phyloP scores from a whole-genome alignment of 2,329 filamentous ascomycete genomes.

The Aspergillus eucalypticola region DNA sequence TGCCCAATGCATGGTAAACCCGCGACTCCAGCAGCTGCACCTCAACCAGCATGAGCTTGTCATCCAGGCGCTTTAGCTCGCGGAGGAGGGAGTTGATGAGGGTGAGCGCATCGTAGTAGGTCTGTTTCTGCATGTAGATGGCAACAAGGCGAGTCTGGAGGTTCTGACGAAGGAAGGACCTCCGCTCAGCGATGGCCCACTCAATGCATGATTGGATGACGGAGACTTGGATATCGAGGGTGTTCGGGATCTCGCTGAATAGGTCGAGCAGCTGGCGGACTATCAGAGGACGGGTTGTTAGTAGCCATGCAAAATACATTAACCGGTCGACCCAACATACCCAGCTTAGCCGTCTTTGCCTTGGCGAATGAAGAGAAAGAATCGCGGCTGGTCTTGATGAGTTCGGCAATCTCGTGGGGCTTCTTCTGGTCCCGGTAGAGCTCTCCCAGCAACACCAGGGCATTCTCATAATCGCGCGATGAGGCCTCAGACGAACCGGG shows the following conservation, averaged over 20 bases:
- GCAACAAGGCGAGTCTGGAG: constrained; percentile 92
- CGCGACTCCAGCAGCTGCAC: constrained; percentile 96
- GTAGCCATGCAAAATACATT: not conserved
- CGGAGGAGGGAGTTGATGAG: constrained; percentile 95
- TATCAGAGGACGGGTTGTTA: constrained; percentile 39
- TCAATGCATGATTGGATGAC: constrained; percentile 99
- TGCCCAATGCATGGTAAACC: constrained; percentile 96
- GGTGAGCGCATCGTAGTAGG: constrained; percentile 94
- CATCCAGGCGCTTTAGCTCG: constrained; percentile 95
- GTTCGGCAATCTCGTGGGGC: constrained; percentile 78
- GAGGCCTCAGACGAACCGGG: constrained; percentile 83
- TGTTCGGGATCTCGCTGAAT: constrained; percentile 90
- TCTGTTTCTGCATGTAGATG: constrained; percentile 95
- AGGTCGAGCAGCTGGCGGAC: constrained; percentile 96
- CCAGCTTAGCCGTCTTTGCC: constrained; percentile 96
- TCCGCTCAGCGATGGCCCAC: constrained; percentile 92
- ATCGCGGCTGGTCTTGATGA: constrained; percentile 86
- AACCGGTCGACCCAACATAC: constrained; percentile 55
- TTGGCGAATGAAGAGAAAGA: constrained; percentile 96
- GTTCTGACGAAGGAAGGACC: constrained; percentile 95
- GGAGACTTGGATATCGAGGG: constrained; percentile 87
- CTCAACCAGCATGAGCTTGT: constrained; percentile 97
- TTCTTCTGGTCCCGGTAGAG: constrained; percentile 83
- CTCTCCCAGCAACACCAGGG: constrained; percentile 84
- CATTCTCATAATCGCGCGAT: constrained; percentile 86